Conservation (phyloP, 2,329 filamentous ascomycete genomes). For the Talaromyces sp. region DNA sequence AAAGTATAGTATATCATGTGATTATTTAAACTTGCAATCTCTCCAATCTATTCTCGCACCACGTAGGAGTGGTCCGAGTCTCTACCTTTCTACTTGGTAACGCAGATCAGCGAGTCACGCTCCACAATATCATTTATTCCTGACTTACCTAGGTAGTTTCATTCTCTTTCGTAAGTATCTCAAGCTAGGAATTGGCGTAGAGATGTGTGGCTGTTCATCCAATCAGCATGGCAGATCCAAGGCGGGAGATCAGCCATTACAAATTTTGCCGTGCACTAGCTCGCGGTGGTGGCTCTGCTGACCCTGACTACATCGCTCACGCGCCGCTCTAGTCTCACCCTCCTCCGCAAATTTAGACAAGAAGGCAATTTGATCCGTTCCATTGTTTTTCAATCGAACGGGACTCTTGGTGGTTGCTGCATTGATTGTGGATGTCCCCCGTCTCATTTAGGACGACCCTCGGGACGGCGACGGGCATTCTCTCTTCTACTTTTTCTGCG, state of each 20-base stretch:
- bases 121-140: background rate
- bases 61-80: background rate
- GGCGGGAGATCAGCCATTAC: constrained; percentile 12
- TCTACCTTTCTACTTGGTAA: background rate
- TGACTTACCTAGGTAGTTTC: background rate
- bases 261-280: constrained; percentile 9
- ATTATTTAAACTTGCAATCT: background rate
- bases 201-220: constrained; percentile 13
- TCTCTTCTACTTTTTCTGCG: constrained; percentile 26
- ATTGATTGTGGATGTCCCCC: constrained; percentile 33
- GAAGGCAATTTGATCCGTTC: background rate
- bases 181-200: background rate
- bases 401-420: background rate
- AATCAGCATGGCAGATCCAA: constrained; percentile 21
- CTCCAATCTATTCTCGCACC: background rate
- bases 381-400: background rate
- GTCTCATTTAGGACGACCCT: constrained; percentile 26
- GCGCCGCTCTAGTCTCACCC: constrained; percentile 18
- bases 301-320: constrained; percentile 16
- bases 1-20: background rate
- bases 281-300: constrained; percentile 6
- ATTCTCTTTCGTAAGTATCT: too few relatives aligned
- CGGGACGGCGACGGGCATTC: constrained; percentile 29
- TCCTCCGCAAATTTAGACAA: constrained; percentile 1
- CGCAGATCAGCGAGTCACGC: background rate